Evolutionary conservation across 805 yeast genomes (phyloP).

Genomic region (Candida takata): DNA sequence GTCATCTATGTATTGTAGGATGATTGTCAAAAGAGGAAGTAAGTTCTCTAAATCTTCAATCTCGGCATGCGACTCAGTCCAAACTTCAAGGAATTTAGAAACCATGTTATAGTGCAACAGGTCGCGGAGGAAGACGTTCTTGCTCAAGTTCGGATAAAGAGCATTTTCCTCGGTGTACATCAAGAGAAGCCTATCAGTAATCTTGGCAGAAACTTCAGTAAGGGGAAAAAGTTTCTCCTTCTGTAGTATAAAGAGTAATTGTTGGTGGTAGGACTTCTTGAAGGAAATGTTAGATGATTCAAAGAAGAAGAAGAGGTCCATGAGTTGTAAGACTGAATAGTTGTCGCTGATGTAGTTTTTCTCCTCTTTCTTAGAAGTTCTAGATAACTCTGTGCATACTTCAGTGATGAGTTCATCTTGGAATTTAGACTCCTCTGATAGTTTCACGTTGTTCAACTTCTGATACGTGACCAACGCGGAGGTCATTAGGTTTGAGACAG

Average conservation of each 20-base stretch:
- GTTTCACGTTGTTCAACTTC: constrained; percentile 9
- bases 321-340: constrained; percentile 43
- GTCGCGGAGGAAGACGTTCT: constrained; percentile 43
- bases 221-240: constrained; percentile 42
- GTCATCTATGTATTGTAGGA: constrained; percentile 26
- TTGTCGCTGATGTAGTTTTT: constrained; percentile 31
- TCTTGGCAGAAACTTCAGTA: constrained; percentile 24
- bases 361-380: constrained; percentile 10
- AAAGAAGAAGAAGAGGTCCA: constrained; percentile 48
- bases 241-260: constrained; percentile 51
- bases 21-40: constrained; percentile 35
- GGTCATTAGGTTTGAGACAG: constrained; percentile 7
- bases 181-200: constrained; percentile 20
- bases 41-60: constrained; percentile 46
- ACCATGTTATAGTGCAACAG: constrained; percentile 49
- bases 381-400: constrained; percentile 11
- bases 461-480: constrained; percentile 10
- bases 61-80: constrained; percentile 58
- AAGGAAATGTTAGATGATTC: constrained; percentile 52
- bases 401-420: constrained; percentile 14
- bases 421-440: constrained; percentile 15
- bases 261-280: constrained; percentile 57
- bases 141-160: constrained; percentile 24
- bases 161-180: constrained; percentile 16
- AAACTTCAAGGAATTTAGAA: constrained; percentile 49